Base-by-base conservation (phyloP, 306 rosid species). In the Alnus rubra region DNA sequence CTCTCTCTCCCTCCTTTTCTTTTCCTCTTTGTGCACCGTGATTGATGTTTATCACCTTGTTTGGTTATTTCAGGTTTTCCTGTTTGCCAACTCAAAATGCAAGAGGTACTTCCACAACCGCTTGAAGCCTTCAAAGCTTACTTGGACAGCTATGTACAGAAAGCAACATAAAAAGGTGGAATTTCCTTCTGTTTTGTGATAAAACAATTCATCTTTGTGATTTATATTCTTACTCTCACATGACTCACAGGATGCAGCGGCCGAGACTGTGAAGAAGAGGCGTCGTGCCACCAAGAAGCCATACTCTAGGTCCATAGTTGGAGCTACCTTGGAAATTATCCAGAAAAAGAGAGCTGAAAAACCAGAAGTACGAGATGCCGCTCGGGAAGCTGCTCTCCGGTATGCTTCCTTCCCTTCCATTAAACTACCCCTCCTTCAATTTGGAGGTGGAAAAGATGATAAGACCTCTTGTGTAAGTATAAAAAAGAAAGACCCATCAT, bases 91-190 rank as follows among this genome's bases (percentile, higher is more conserved):
- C 82, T 92, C 97, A 30, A 92, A 90, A 88, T 92, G 97, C 74
- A 92, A 90, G 74, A 76, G 93, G 80, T 88, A 88, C 79, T 90
- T 88, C 74, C 94, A 92, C 89, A 92, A 92, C 70, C 80, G 84
- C 18, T 55, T 92, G 92, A 92, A 92, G 90, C 97, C 97, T 9
- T 92, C 97, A 0, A 92, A 92, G 90, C 94, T 92, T 33, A 90
- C 95, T 18, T 88, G 95, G 97, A 92, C 95, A 74, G 97, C 97
- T 44, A 92, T 92, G 97, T 92, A 74, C 70, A 82, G 97, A 85
- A 92, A 92, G 89, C 97, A 92, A 53, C 97, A 87, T 70, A 93
- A 92, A 84, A 94, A 91, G 93, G 98, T 91, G 53, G 48, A 8
- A n/a, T 39, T 18, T 18, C 49, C 49, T 67, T 16, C 5, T 15